Evolutionary conservation across 1,284 basidiomycete species (phyloP), one percentile per base, ranked within the genome.

Genomic region (Amanita bisporigera): DNA sequence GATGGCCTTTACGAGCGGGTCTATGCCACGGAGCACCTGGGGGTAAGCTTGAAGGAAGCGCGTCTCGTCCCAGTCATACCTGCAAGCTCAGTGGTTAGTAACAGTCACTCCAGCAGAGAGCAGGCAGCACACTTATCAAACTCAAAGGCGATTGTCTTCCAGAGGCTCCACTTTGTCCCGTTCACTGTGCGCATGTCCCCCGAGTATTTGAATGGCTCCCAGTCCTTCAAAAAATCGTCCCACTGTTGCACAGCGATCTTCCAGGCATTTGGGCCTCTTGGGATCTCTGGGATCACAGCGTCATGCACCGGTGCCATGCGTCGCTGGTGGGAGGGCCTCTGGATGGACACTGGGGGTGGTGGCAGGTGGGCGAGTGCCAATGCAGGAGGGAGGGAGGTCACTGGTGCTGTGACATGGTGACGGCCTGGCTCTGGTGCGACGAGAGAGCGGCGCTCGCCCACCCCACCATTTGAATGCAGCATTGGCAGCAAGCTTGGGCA

Each of bases 221-320:
- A 71, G 52, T 71, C 70, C 19, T 66, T 69, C 31, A 72, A 33
- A 15, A 63, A 49, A 15, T 41, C 63, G 21, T 54, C 66, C 70
- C 70, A 72, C 29, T 72, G 70, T 41, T 66, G 36, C 0, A 72
- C 61, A 5, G 66, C 70, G 4, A 31, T 6, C 5, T 31, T 38
- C 70, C 70, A 72, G 14, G 70, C 61, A 12, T 60, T 47, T 5
- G 31, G 15, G 7, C 70, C 70, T 26, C 21, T 26, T 17, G 31
- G 38, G 31, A 33, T 33, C 31, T 33, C 31, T 33, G 7, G 31
- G 31, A n/a, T n/a, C n/a, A n/a, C n/a, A n/a, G n/a, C n/a, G n/a
- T n/a, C n/a, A n/a, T n/a, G n/a, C n/a, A n/a, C n/a, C n/a, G n/a
- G n/a, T n/a, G n/a, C n/a, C n/a, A n/a, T n/a, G n/a, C n/a, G n/a